Base-by-base conservation (phyloP, 1,284 basidiomycete species). In the Schizophyllum amplum region DNA sequence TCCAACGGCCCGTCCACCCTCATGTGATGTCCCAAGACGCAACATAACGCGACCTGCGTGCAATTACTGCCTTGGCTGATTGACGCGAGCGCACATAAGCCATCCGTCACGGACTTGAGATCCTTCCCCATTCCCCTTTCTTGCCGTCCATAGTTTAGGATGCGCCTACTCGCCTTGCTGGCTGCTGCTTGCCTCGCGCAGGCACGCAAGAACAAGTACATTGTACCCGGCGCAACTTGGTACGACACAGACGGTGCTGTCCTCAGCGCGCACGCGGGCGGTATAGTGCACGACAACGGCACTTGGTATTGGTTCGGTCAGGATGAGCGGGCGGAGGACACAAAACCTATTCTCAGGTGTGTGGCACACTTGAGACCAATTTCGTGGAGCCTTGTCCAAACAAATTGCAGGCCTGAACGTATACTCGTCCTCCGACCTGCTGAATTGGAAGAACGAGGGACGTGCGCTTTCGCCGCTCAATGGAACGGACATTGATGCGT, bases 381-480 rank as follows among this genome's bases (percentile, higher is more conserved):
- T n/a, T n/a, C n/a, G n/a, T n/a, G n/a, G n/a, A n/a, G n/a, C n/a
- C n/a, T n/a, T n/a, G n/a, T n/a, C n/a, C n/a, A n/a, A n/a, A n/a
- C n/a, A n/a, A n/a, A n/a, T n/a, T n/a, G n/a, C 51, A 50, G 64
- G 63, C 48, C 61, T 68, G 26, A 65, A 64, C 26, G 62, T 66
- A 0, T 64, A 67, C 49, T 64, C 65, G 5, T 67, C 64, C 23
- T 55, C 59, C 4, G 66, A 67, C 53, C 60, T 66, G 17, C 52
- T 65, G 22, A 66, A 67, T 54, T 66, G 64, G 65, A 62, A 67
- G 24, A 63, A 62, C 47, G 64, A 65, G 56, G 65, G 66, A 1
- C 61, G 61, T 20, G 66, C 64, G 1, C 58, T 67, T 22, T 63
- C 63, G 9, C 66, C 66, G 6, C 60, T 65, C 47, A 56, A 51